Percentiles rank a stretch among this genome's conserved stretches.
These are phyloP conservation scores for Pyrenophora teres DNA, from an alignment of 2,329 filamentous ascomycete genomes.

Conservation along the genomic window DNA sequence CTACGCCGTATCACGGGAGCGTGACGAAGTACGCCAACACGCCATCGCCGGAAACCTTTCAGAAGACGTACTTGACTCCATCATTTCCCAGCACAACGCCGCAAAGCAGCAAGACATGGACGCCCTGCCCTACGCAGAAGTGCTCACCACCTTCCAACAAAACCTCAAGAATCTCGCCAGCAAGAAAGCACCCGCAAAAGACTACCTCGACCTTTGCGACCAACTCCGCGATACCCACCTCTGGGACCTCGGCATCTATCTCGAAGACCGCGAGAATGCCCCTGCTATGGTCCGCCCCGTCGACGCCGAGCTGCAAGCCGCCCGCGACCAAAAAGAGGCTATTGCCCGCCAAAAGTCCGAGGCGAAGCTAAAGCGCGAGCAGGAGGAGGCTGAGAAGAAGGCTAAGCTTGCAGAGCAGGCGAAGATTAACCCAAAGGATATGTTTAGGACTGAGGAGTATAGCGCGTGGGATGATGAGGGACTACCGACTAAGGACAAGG, in stretches of 20 bases:
- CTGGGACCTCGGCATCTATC: slow-evolving; percentile 81
- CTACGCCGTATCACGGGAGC: slow-evolving; percentile 62
- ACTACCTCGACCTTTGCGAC: slow-evolving; percentile 74
- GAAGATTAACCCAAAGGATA: slow-evolving; percentile 61
- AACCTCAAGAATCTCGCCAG: slow-evolving; percentile 62
- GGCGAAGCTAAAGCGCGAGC: slow-evolving; percentile 59
- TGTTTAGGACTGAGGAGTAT: slow-evolving; percentile 67
- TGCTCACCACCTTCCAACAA: slow-evolving; percentile 61
- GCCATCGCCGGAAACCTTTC: slow-evolving; percentile 55
- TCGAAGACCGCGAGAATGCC: slow-evolving; percentile 77
- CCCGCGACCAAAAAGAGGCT: slow-evolving; percentile 60
- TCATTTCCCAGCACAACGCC: slow-evolving; percentile 45
- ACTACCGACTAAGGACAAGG: slow-evolving; percentile 74
- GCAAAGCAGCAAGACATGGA: slow-evolving; percentile 36
- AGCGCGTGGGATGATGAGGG: slow-evolving; percentile 83
- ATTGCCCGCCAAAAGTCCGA: slow-evolving; percentile 50
- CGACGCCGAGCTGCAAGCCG: slow-evolving; percentile 60
- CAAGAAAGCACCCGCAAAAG: slow-evolving; percentile 63
- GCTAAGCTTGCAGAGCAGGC: slow-evolving; percentile 61
- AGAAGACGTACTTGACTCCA: slow-evolving; percentile 38
- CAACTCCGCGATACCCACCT: slow-evolving; percentile 77
- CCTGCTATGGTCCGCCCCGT: slow-evolving; percentile 75
- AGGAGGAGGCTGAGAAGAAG: slow-evolving; percentile 62
- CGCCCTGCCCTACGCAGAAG: slow-evolving; percentile 54
- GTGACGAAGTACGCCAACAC: slow-evolving; percentile 62